Base-by-base conservation (phyloP, 75 land plant genomes). In the Sequoiadendron giganteum region DNA sequence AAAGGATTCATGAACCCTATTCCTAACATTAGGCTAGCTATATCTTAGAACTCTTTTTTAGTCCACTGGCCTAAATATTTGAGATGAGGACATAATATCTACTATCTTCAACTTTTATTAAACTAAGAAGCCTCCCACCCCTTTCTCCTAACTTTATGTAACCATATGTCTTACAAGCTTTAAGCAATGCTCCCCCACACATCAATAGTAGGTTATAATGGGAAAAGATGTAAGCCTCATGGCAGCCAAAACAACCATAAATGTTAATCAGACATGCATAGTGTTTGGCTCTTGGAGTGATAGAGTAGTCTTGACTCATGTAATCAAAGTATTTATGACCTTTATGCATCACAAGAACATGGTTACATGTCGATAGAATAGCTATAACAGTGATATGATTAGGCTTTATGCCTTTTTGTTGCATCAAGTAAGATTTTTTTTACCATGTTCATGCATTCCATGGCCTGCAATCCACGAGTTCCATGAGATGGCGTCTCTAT, bases 151-250 rank as follows among this genome's bases (percentile, higher is more conserved):
- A 54, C 78, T 92, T 89, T 19, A 89, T 38, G 19, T 65, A 88
- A 19, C 88, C 85, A 82, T 89, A 88, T 52, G 86, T 54, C 39
- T 87, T 84, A 38, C 91, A 93, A 87, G 93, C 88, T 36, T 84
- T 86, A 28, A 93, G 91, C 80, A 93, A 84, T 55, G 90, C 88
- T 84, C 93, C 91, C 91, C 80, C 86, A 88, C 65, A 91, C 90
- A 70, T 89, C 87, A 10, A 85, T 79, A 38, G 83, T 77, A n/a
- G 93, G 91, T 36, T 89, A 89, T 28, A 92, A 40, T 13, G 93
- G 93, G 91, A 91, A 25, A 93, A 87, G 14, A 76, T 65, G 80
- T 86, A 85, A 25, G 94, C 94, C 68, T 88, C 56, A 38, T 48
- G 61, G 18, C 13, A 16, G 18, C 81, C 81, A 34, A 11, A 5